These are phyloP conservation scores for Petunia secreta DNA, from an alignment of 257 asterid genomes.

Conservation along the genomic window DNA sequence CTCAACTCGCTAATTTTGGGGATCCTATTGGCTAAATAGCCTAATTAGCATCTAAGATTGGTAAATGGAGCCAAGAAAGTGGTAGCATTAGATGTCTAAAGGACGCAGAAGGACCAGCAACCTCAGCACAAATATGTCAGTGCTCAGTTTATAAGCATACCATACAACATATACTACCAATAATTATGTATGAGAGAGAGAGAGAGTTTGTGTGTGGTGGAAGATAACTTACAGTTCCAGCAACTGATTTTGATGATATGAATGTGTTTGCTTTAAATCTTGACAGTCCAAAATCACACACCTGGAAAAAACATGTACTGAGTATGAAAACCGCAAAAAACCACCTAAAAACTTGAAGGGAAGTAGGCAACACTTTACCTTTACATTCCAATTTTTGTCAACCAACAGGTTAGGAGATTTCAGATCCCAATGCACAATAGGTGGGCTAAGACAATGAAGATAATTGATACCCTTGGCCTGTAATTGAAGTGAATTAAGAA, in stretches of 20 bases:
- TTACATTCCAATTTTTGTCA: conserved; percentile 88
- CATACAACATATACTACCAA: background rate
- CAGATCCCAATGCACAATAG: conserved; percentile 92
- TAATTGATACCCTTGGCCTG: conserved; percentile 94
- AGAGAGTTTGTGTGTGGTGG: conserved; percentile 15
- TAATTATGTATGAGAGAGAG: background rate
- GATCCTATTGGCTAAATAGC: background rate
- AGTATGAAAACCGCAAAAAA: background rate
- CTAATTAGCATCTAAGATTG: background rate
- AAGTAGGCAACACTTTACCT: conserved; percentile 47
- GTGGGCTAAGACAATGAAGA: conserved; percentile 82
- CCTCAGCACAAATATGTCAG: background rate
- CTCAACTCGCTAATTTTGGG: background rate
- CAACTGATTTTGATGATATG: conserved; percentile 89
- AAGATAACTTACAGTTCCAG: conserved; percentile 80
- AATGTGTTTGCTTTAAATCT: conserved; percentile 92
- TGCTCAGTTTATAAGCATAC: background rate
- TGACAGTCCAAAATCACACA: conserved; percentile 93
- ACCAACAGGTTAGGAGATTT: conserved; percentile 92
- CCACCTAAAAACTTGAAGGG: background rate
- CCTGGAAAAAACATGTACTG: conserved; percentile 45
- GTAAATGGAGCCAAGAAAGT: conserved; percentile 22
- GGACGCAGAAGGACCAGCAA: background rate
- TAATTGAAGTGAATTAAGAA: conserved; percentile 23
- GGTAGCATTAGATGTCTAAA: background rate